Evolutionary conservation across 495 filamentous ascomycete species (phyloP), one percentile per base, ranked within the genome.

Genomic region (Talaromyces liani): DNA sequence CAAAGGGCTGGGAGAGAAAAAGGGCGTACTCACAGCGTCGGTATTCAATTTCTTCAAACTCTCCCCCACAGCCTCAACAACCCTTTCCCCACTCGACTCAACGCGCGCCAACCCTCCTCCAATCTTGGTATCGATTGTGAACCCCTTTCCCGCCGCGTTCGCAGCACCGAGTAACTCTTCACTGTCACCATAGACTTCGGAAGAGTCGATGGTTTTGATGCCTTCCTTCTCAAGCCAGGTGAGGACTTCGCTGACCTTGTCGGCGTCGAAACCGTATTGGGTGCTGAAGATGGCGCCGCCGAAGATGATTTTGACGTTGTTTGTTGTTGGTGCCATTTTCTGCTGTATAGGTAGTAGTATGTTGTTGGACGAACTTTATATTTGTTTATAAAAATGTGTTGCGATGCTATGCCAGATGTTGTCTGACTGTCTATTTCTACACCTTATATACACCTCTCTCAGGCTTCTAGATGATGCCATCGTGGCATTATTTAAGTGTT

Each of bases 71-170:
- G 58, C n/a, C 24, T 47, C 2, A 0, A 60, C 36, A 12, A 60
- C 58, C 14, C n/a, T 47, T 7, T 49, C 39, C 22, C 36, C 24
- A 14, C n/a, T 60, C 9, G 36, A 20, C 8, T 29, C 34, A 16
- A 60, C 58, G 25, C 14, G 58, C 36, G 33, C 18, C 58, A 60
- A 27, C n/a, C 36, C 58, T 14, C 58, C 58, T 20, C 31, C n/a
- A 45, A 80, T 69, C 60, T 82, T 82, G 0, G 78, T 82, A 55
- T 80, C 76, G 27, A 80, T 70, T 1, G 53, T 61, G 62, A 82
- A 82, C 6, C 63, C 64, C 4, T 8, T 18, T 24, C 63, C 60
- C 0, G 71, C 31, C 7, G 67, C 67, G 39, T 62, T 64, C 4
- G 73, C 65, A 54, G 75, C 71, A 1, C 79, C 80, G 10, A 83